These are phyloP conservation scores for Microdochium nivale DNA, from an alignment of 2,329 filamentous ascomycete genomes.

Conservation along the genomic window DNA sequence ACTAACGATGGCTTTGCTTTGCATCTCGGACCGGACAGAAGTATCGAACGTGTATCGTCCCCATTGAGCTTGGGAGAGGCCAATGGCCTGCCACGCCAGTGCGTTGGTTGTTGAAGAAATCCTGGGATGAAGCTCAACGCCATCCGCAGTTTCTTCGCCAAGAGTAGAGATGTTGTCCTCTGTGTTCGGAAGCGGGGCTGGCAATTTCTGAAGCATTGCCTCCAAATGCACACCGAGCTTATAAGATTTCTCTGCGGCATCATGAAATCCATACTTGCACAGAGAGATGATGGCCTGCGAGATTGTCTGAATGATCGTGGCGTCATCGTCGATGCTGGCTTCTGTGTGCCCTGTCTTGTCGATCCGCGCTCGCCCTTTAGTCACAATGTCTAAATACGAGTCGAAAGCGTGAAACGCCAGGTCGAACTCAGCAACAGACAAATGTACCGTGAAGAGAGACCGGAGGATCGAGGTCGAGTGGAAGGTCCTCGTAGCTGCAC, in stretches of 20 bases:
- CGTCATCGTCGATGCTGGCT: conserved; percentile 68
- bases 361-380: conserved; percentile 73
- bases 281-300: conserved; percentile 72
- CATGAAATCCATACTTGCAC: conserved; percentile 68
- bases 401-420: conserved; percentile 85
- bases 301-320: conserved; percentile 66
- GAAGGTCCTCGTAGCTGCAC: conserved; percentile 85
- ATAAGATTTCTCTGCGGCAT: conserved; percentile 71
- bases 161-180: conserved; percentile 19
- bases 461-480: conserved; percentile 87
- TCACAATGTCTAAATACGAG: conserved; percentile 83
- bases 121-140: conserved; percentile 24
- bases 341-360: conserved; percentile 69
- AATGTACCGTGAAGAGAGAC: conserved; percentile 79
- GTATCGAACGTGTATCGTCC: conserved; percentile 73
- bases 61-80: conserved; percentile 80
- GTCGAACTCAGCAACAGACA: conserved; percentile 84
- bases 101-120: conserved; percentile 57
- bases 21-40: conserved; percentile 60
- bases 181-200: conserved; percentile 17
- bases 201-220: conserved; percentile 60
- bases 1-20: conserved; percentile 67
- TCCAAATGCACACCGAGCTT: conserved; percentile 64
- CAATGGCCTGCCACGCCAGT: conserved; percentile 74
- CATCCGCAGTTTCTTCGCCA: conserved; percentile 21